phyloP scores from a whole-genome alignment of 345 rosid genomes.

The Gossypioides kirkii region DNA sequence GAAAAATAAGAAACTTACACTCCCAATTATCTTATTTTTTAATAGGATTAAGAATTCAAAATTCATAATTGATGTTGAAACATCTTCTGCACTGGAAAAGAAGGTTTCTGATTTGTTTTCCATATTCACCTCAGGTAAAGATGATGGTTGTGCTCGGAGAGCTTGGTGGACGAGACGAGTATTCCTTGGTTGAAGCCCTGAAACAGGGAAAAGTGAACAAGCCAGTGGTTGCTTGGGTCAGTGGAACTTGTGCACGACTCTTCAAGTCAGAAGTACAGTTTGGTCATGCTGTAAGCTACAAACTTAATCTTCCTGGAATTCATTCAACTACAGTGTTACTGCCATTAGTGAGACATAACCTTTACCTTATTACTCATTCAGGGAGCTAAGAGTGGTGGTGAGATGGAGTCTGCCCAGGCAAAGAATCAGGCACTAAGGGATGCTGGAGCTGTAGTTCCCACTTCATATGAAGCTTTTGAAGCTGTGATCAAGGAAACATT shows the following conservation, averaged over 20 bases:
- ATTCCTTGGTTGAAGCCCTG: conserved; percentile 90
- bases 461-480: conserved; percentile 84
- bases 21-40: background rate
- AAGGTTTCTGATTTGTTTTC: background rate
- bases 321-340: background rate
- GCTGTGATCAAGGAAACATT: conserved; percentile 74
- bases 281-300: conserved; percentile 91
- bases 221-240: conserved; percentile 98
- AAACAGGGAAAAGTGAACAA: conserved; percentile 85
- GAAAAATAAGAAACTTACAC: background rate
- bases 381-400: conserved; percentile 99
- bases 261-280: conserved; percentile 96
- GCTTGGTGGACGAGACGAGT: conserved; percentile 95
- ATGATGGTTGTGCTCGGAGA: conserved; percentile 96
- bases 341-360: background rate
- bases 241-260: conserved; percentile 92
- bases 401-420: conserved; percentile 96
- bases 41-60: background rate
- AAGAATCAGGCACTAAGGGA: conserved; percentile 89
- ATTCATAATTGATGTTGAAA: background rate
- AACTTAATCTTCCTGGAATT: conserved; percentile 12
- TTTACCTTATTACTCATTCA: conserved; percentile 26
- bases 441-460: conserved; percentile 93
- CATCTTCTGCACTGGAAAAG: background rate
- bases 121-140: conserved; percentile 50